A percentile compares a stretch with the other conserved stretches of the same genome.
phyloP scores from a whole-genome alignment of 495 filamentous ascomycete species.

The Hyaloscypha finlandica region DNA sequence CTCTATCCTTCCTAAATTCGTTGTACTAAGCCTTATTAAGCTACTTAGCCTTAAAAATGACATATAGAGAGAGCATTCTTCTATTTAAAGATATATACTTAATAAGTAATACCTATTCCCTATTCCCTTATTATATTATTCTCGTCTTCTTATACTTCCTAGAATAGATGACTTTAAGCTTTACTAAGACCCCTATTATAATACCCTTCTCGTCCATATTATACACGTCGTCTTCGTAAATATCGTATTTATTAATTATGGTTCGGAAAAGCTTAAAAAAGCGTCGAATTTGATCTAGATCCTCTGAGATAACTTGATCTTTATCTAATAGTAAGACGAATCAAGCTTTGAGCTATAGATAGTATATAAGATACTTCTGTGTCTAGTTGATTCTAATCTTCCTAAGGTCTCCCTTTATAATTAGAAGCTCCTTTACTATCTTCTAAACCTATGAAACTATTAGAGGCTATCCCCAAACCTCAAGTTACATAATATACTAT shows the following conservation, averaged over 20 bases:
- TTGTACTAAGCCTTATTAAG: neutral
- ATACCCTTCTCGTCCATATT: neutral
- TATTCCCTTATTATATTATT: neutral
- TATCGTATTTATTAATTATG: neutral
- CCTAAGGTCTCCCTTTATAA: neutral
- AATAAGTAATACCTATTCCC: neutral
- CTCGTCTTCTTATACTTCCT: neutral
- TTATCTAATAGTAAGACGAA: neutral
- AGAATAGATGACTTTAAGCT: neutral
- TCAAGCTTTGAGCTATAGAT: neutral
- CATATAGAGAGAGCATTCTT: neutral
- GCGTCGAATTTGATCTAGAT: neutral
- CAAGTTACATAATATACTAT: neutral
- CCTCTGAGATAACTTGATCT: neutral
- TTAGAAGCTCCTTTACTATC: neutral
- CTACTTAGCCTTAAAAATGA: neutral
- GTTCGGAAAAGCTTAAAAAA: neutral
- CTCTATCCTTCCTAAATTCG: neutral
- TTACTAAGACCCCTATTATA: neutral
- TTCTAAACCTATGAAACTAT: neutral
- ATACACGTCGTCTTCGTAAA: neutral
- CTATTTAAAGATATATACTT: neutral
- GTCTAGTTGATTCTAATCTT: neutral
- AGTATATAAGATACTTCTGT: neutral
- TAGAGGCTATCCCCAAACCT: neutral